Conservation (phyloP, 345 rosid species). For the sweet orange (Citrus sinensis) region DNA sequence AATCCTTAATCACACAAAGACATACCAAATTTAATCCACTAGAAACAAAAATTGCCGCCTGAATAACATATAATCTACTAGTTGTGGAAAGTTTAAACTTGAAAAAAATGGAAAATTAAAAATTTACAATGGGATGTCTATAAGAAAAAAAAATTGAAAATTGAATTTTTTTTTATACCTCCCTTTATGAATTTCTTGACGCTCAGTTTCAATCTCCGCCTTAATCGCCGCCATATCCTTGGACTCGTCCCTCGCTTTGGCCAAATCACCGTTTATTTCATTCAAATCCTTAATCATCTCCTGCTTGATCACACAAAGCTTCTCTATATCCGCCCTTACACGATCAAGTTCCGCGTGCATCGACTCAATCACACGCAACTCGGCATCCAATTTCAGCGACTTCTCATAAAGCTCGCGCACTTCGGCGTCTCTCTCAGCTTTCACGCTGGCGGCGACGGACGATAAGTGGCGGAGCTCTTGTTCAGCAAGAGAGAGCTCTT, state of each 20-base stretch:
- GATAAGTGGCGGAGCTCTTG: constrained; percentile 51
- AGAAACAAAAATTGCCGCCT: no score
- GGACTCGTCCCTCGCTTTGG: constrained; percentile 44
- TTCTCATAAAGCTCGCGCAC: constrained; percentile 65
- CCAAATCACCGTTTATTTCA: constrained; percentile 39
- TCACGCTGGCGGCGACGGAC: constrained; percentile 42
- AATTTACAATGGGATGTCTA: no score
- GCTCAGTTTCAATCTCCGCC: constrained; percentile 51
- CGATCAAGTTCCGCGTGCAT: constrained; percentile 51
- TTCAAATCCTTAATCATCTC: constrained; percentile 44
- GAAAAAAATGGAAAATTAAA: no score
- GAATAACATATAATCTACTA: no score
- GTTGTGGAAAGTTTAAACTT: no score
- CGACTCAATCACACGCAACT: constrained; percentile 49
- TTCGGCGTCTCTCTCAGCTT: constrained; percentile 60
- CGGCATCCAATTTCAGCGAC: constrained; percentile 64
- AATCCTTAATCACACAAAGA: not conserved
- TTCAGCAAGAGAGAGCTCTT: constrained; percentile 55
- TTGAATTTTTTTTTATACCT: constrained; percentile 36
- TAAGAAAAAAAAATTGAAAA: not conserved
- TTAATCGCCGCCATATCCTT: constrained; percentile 34
- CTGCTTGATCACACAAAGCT: constrained; percentile 33
- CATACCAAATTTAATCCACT: not conserved
- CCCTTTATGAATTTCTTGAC: constrained; percentile 61
- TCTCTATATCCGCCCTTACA: constrained; percentile 50